Evolutionary conservation across 1,284 basidiomycete species (phyloP).

Genomic region (Cystobasidium sp.): DNA sequence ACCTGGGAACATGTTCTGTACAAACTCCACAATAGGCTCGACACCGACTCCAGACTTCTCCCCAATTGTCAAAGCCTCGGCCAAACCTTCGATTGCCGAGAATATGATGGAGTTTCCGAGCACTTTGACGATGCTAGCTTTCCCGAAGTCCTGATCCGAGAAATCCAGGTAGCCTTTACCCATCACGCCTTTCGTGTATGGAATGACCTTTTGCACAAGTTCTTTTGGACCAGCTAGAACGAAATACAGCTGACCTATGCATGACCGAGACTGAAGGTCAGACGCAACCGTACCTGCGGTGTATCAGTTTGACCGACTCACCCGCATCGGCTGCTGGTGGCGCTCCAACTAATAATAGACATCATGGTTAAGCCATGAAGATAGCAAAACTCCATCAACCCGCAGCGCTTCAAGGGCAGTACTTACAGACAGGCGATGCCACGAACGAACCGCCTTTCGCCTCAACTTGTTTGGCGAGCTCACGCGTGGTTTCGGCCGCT

Average conservation of each 20-base stretch:
- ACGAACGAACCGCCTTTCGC: constrained; percentile 32
- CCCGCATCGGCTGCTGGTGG: constrained; percentile 37
- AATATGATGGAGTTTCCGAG: constrained; percentile 43
- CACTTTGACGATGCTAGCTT: constrained; percentile 38
- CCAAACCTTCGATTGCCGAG: constrained; percentile 33
- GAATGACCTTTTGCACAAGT: constrained; percentile 31
- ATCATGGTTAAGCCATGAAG: neutral
- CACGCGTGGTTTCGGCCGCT: constrained; percentile 24
- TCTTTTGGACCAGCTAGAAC: constrained; percentile 39
- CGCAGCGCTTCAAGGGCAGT: neutral
- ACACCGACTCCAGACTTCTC: constrained; percentile 43
- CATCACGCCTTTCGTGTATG: constrained; percentile 42
- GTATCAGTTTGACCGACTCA: neutral
- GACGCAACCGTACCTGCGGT: neutral
- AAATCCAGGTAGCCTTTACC: constrained; percentile 40
- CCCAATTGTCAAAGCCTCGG: constrained; percentile 35
- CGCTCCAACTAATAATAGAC: constrained; percentile 23
- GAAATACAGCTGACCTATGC: constrained; percentile 32
- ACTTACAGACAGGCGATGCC: constrained; percentile 37
- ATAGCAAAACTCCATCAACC: neutral
- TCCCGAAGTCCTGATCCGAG: constrained; percentile 29
- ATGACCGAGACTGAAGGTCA: neutral
- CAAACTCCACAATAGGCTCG: constrained; percentile 32
- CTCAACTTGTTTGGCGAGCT: constrained; percentile 23
- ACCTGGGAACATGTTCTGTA: constrained; percentile 33